phyloP scores from a whole-genome alignment of 768 basidiomycete species.

The Leucogyrophana mollusca region DNA sequence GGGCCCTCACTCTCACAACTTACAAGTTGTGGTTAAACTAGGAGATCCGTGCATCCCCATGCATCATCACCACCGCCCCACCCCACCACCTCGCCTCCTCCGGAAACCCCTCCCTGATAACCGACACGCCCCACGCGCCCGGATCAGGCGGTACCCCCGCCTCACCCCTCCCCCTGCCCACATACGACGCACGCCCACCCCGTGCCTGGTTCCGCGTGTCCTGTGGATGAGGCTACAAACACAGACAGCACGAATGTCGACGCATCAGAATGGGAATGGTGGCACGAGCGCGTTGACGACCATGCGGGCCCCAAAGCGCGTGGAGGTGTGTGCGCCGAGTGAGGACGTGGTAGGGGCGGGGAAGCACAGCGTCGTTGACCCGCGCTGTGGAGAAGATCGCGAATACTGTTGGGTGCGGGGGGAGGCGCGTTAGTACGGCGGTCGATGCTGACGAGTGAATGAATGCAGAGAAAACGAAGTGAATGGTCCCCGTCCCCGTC shows the following conservation, averaged over 20 bases:
- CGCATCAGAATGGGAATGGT: slow-evolving; percentile 36
- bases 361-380: slow-evolving; percentile 10
- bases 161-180: slow-evolving; percentile 29
- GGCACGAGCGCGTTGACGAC: slow-evolving; percentile 50
- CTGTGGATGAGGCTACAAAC: slow-evolving; percentile 14
- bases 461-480: too few relatives aligned
- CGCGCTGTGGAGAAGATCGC: slow-evolving; percentile 38
- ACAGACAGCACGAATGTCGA: slow-evolving; percentile 8
- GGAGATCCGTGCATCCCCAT: too few relatives aligned
- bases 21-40: too few relatives aligned
- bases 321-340: slow-evolving; percentile 42
- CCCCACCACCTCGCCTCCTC: slow-evolving; percentile 8
- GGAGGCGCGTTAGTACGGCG: too few relatives aligned
- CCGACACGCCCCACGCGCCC: slow-evolving; percentile 50
- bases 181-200: slow-evolving; percentile 50
- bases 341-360: neutral
- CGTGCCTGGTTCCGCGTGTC: slow-evolving; percentile 35
- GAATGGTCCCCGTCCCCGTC: slow-evolving; percentile 65
- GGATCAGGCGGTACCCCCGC: slow-evolving; percentile 44
- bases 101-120: slow-evolving; percentile 35
- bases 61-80: too few relatives aligned
- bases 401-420: slow-evolving; percentile 29
- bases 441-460: too few relatives aligned
- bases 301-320: slow-evolving; percentile 49
- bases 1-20: too few relatives aligned